Conservation (phyloP, 2,329 filamentous ascomycete genomes). For the Xylaria digitata region DNA sequence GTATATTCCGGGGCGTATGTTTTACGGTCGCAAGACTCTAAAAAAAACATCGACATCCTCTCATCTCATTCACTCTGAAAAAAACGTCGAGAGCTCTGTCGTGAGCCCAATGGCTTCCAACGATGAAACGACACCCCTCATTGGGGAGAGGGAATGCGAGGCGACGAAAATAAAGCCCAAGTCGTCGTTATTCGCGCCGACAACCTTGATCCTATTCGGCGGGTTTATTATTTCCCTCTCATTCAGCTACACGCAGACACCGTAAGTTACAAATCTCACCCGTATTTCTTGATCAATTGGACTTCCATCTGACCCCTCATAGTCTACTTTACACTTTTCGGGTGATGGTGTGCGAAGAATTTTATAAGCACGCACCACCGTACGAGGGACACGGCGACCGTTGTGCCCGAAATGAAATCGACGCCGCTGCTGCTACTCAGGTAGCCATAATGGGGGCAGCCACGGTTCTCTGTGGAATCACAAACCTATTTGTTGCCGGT, state of each 20-base stretch:
- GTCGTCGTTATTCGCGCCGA: constrained; percentile 29
- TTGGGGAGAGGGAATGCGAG: constrained; percentile 32
- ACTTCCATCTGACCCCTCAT: constrained; percentile 1
- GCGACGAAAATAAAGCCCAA: constrained; percentile 22
- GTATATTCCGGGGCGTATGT: not conserved
- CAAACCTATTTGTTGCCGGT: constrained; percentile 75
- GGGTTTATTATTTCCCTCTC: constrained; percentile 43
- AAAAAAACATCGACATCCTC: not conserved
- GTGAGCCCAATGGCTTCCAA: constrained; percentile 31
- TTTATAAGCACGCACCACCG: constrained; percentile 68
- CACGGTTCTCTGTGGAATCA: constrained; percentile 72
- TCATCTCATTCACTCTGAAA: not conserved
- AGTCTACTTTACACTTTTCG: constrained; percentile 72
- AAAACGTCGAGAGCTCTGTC: not conserved
- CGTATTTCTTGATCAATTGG: not conserved
- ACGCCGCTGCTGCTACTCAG: constrained; percentile 69
- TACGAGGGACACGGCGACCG: constrained; percentile 61
- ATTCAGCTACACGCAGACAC: constrained; percentile 44
- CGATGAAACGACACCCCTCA: constrained; percentile 42
- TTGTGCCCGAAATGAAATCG: constrained; percentile 69
- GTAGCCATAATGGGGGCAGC: constrained; percentile 71
- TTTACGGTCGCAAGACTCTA: not conserved
- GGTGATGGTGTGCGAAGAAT: constrained; percentile 76
- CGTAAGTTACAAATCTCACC: constrained; percentile 33
- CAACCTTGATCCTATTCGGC: constrained; percentile 35